Evolutionary conservation across 331 rosid genomes (phyloP), one percentile per base, ranked within the genome.

Genomic region (Acacia concinna): DNA sequence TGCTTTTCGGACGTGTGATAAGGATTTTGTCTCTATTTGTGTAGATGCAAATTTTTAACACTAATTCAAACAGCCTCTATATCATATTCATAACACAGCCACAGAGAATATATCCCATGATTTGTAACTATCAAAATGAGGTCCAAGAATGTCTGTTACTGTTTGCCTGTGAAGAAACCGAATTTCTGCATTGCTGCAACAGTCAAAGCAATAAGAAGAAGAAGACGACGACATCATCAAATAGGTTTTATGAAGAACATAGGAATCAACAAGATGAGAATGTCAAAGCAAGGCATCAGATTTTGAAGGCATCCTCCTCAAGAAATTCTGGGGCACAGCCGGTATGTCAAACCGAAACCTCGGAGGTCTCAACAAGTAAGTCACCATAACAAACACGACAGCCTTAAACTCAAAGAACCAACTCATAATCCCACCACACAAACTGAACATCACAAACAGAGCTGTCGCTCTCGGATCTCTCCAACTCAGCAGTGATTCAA

Each of bases 401-500:
- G 3, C 0, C 25, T 71, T 59, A 8, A 85, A 65, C 13, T 77
- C 27, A 77, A 38, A 11, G 25, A 74, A 0, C 11, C 5, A 82
- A 52, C 84, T 75, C 38, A 80, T 63, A 32, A 85, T 59, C 46
- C 54, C 57, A 70, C 82, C 73, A 70, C 71, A 14, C 31, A 73
- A 68, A 68, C 81, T 81, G 75, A 81, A 77, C 38, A 67, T 34
- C 78, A 84, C 40, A 70, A 84, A 85, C 57, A 87, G 25, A 31
- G 71, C 32, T 34, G 88, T 87, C 11, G 87, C 90, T 80, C 90
- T 85, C 38, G 90, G 90, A 32, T 85, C 90, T 73, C 90, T 85
- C 90, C 88, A 85, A 44, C 87, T 82, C 31, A 82, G 46, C 71
- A 87, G 68, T 15, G 90, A 77, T 5, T 87, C 84, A 73, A 85